Evolutionary conservation across 345 rosid genomes (phyloP).

Genomic region (Hevea brasiliensis): DNA sequence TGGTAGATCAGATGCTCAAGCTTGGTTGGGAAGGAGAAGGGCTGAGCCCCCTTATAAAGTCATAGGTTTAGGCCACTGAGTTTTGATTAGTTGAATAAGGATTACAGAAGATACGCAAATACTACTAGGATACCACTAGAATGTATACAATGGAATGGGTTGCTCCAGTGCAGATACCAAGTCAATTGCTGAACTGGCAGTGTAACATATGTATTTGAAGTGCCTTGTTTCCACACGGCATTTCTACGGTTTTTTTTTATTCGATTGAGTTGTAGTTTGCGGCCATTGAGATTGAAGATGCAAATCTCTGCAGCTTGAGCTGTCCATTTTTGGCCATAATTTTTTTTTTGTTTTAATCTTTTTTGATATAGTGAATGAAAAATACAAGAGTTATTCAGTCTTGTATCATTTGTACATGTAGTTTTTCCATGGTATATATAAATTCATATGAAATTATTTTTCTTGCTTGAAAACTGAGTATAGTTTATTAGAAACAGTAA

Average conservation of each 20-base stretch:
- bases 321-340: constrained; percentile 22
- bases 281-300: constrained; percentile 22
- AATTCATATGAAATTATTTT: neutral
- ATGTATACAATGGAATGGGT: constrained; percentile 13
- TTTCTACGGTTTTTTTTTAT: constrained; percentile 14
- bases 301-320: constrained; percentile 24
- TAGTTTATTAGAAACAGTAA: neutral
- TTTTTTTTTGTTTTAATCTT: neutral
- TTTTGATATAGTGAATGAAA: constrained; percentile 13
- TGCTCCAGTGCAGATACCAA: constrained; percentile 8
- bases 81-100: constrained; percentile 17
- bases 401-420: constrained; percentile 12
- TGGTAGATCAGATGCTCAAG: constrained; percentile 93
- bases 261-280: constrained; percentile 15
- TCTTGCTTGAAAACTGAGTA: neutral
- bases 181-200: neutral
- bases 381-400: constrained; percentile 10
- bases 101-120: constrained; percentile 6
- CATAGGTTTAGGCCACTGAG: constrained; percentile 26
- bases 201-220: constrained; percentile 29
- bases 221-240: neutral
- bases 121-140: constrained; percentile 10
- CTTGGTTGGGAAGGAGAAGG: constrained; percentile 98
- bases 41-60: constrained; percentile 59
- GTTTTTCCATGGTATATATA: neutral